Evolutionary conservation across 768 basidiomycete species (phyloP), one percentile per base, ranked within the genome.

Genomic region (Gyrodon lividus): DNA sequence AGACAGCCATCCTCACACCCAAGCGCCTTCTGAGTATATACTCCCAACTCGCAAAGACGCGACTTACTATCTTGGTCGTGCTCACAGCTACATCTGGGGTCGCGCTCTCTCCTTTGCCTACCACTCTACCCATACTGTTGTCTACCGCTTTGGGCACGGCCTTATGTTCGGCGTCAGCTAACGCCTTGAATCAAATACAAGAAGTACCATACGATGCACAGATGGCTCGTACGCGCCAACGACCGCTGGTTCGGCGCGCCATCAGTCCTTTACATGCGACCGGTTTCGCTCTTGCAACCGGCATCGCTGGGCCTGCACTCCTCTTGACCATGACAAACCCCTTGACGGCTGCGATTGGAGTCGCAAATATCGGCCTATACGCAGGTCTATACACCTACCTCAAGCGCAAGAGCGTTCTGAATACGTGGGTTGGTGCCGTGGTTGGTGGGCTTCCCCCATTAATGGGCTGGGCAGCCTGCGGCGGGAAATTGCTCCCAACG

Each of bases 391-490:
- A 99, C 71, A 99, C 97, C 0, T 89, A 86, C 74, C 76, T 94
- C 73, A 98, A 99, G 68, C 80, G 97, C 16, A 84, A 81, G 60
- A 83, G 79, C 51, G 74, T 88, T 5, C 74, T 74, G 57, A 99
- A 97, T 66, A 99, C 96, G 2, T 98, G 95, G 96, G 83, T 95
- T 16, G 96, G 96, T 9, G 79, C 92, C 0, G 76, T 98, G 19
- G 96, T 99, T 3, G 97, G 97, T 28, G 94, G 77, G 1, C 75
- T 98, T 5, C 97, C 97, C 6, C 94, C 96, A 2, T 71, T 99
- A 45, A 98, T 99, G 89, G 97, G 97, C 37, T 99, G 97, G 97
- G 86, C 96, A 6, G 97, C 97, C 1, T 91, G 89, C 51, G 95
- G 94, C 1, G 92, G 89, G 19, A 74, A 79, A 14, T 67, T 96